Base-by-base conservation (phyloP, 768 basidiomycete species). In the Lactarius hengduanensis region DNA sequence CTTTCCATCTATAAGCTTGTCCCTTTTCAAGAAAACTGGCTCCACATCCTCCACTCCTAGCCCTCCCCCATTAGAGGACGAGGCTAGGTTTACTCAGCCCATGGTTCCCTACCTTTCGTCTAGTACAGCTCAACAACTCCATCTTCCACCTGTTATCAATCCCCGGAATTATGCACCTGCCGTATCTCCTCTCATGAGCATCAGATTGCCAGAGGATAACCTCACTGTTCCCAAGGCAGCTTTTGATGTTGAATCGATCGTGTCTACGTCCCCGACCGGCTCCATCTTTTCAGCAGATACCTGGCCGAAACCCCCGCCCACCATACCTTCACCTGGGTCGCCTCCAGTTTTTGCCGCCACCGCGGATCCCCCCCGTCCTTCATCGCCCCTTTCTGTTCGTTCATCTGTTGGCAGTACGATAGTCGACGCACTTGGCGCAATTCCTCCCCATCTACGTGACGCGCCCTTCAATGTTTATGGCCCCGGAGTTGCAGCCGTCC, bases 51-150 rank as follows among this genome's bases (percentile, higher is more conserved):
- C 61, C 30, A 32, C 56, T 16, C 61, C 68, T 9, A 65, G 64
- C 34, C 64, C 69, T 22, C 16, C 60, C 22, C 55, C 60, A 43
- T 32, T n/a, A 18, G 68, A 64, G 18, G 57, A 64, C 18, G 62
- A 69, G 45, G 47, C 43, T 16, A 50, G 47, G 26, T 69, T 67
- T 45, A n/a, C 65, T 2, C 62, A 43, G 53, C 64, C 59, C 38
- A 69, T 62, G 7, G 53, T 66, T 30, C 45, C 53, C 56, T 66
- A 64, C 45, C 65, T 69, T 55, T 47, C 65, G 4, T 66, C 68
- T 8, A 54, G 57, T 47, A 47, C 65, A 9, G 65, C 68, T 40
- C 62, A 61, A 30, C 65, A 62, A 22, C 53, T 66, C 22, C 43
- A 38, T 38, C 61, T 63, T 10, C 68, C 70, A 9, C 68, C 69